Evolutionary conservation across 768 basidiomycete genomes (phyloP), one percentile per base, ranked within the genome.

Genomic region (Russula griseocarnosa): DNA sequence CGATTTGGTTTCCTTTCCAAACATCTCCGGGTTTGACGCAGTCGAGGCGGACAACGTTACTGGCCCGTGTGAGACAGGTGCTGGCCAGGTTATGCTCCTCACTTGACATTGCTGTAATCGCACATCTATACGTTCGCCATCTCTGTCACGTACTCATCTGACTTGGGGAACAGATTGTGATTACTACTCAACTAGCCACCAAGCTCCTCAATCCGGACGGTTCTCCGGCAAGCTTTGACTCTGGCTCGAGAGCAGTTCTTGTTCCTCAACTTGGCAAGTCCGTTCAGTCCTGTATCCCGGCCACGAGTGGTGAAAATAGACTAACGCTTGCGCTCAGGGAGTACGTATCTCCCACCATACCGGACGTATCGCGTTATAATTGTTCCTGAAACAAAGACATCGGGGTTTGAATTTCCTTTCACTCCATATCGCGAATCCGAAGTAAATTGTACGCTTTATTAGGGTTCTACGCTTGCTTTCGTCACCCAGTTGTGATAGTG

Each of bases 1-100:
- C 86, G 3, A 76, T 91, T 32, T 85, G 84, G 26, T 87, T 84
- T 69, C 83, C 84, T 2, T 86, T 91, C 64, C 87, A 90, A 71
- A 73, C 76, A 14, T 71, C 75, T 22, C 71, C 79, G 1, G 71
- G 76, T 46, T 68, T 86, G 34, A 70, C 73, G 13, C 67, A 68
- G 11, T 70, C 76, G 13, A 77, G 74, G 54, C 81, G 75, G 70
- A 78, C 71, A 34, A 73, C 73, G 13, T 71, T 85, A 49, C 71
- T 88, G 7, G 82, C 82, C 20, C 76, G 73, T 55, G 74, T 87
- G 24, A 86, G 83, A 69, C 79, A 83, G 70, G 71, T 70, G 42
- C 76, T 91, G 20, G 76, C 82, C 30, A 78, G 78, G 68, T 73
- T 78, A n/a, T 80, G 81, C 58, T 74, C 79, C 32, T 72, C 79